Evolutionary conservation across 1,139 yeast species (phyloP), one percentile per base, ranked within the genome.

Genomic region (Yamadazyma mexicana): DNA sequence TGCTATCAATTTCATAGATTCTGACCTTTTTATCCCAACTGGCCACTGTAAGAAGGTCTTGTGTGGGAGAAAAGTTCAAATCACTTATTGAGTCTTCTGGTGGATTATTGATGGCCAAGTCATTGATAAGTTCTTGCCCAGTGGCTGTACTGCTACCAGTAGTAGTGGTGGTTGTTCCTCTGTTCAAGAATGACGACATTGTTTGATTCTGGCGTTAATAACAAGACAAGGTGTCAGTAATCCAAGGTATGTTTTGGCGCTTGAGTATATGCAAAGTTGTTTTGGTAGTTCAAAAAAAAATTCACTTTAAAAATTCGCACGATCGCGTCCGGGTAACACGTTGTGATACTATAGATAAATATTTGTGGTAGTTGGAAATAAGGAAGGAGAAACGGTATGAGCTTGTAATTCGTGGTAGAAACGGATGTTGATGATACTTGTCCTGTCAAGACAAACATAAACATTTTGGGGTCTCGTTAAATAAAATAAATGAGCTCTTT

Each of bases 11-110:
- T 60, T 92, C 98, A 70, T 94, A 94, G 43, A 94, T 83, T 44
- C 98, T 76, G 28, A 88, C 96, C 58, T 89, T 89, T 54, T 86
- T 87, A 64, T 94, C 99, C 98, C 99, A 94, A 29, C 95, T 84
- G 9, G 95, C 78, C 3, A 82, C 95, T 2, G 95, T 81, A 43
- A 84, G 62, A 44, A 81, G 69, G 52, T 94, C 97, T 18, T 86
- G 94, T 48, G 77, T 87, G n/a, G 98, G 88, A n/a, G 96, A 87
- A 62, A 92, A 94, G 15, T 89, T 72, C 42, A 94, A 61, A 51
- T 87, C 95, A n/a, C 91, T 77, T 24, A 94, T 76, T 3, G 96
- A 83, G 58, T 94, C 98, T 47, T 87, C 95, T 10, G 98, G 98
- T 2, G 95, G 88, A 54, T 86, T 85, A 48, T 80, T 77, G 37